Base-by-base conservation (phyloP, 768 basidiomycete genomes). In the Vishniacozyma victoriae region DNA sequence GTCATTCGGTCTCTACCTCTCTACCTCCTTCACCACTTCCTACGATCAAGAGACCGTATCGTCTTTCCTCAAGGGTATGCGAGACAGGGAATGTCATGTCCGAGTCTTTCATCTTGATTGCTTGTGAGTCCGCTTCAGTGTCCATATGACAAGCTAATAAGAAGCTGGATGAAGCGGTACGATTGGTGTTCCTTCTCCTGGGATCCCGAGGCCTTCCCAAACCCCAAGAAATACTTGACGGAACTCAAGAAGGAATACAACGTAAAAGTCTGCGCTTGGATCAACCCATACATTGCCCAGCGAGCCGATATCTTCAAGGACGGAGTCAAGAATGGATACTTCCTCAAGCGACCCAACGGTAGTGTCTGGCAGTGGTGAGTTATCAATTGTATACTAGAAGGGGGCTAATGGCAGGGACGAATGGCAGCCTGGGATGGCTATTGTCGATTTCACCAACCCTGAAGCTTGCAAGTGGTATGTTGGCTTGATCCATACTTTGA, bases 1-100 rank as follows among this genome's bases (percentile, higher is more conserved):
- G 84, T 81, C 83, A 0, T 87, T 82, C 60, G 84, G 84, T 2
- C 78, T 86, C 3, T 86, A 84, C 83, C 75, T 86, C 29, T 82
- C 83, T 13, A 86, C 84, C 2, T 85, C 82, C 0, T 87, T 87
- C 76, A 74, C 84, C 44, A 86, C 85, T 0, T 78, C 78, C 19
- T 78, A 78, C 55, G 69, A 82, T 52, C 78, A 76, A 43, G 75
- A 79, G 44, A 86, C 85, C 0, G 85, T 87, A 14, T 78, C 80
- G 4, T 73, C 78, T 2, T 86, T 86, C 73, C 70, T 87, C 48
- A 73, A 83, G 62, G 84, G 83, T 12, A 85, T 87, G 84, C 69
- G 76, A 50, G 48, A 62, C 12, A 47, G 65, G 3, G 29, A 56
- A 18, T 62, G 62, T 31, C 69, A 57, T 31, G 82, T 85, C 22